phyloP scores from a whole-genome alignment of 179 eudicot species.

The Monotropa hypopitys region DNA sequence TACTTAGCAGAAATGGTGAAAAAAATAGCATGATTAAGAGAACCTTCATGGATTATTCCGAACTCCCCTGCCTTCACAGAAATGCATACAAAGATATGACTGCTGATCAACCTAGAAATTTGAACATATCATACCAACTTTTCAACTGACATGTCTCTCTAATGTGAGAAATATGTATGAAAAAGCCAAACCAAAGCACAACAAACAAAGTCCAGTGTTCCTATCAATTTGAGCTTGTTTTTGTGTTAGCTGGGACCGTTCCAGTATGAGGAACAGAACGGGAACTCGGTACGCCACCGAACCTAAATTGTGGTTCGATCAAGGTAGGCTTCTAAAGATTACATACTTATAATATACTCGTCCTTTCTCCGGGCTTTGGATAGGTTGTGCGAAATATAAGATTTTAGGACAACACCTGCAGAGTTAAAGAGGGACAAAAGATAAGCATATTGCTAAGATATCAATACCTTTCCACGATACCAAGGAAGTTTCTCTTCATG shows the following conservation, averaged over 20 bases:
- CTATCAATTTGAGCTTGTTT: no score
- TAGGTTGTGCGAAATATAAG: background rate
- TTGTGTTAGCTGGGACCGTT: no score
- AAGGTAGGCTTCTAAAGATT: no score
- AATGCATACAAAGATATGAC: background rate
- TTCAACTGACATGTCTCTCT: no score
- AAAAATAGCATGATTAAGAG: background rate
- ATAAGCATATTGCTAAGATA: background rate
- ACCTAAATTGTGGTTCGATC: no score
- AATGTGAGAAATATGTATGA: no score
- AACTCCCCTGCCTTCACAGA: background rate
- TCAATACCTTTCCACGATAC: conserved; percentile 61
- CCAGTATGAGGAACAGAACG: no score
- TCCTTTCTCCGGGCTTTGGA: background rate
- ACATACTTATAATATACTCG: background rate
- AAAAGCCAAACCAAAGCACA: no score
- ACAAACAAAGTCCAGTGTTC: no score
- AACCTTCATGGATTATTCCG: background rate
- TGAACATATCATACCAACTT: background rate
- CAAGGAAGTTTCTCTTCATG: conserved; percentile 59
- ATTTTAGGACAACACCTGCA: background rate
- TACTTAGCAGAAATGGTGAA: background rate
- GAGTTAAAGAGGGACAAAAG: background rate
- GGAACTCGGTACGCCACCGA: no score
- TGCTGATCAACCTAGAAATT: background rate